Percentiles rank a stretch among this genome's conserved stretches.
phyloP scores from a whole-genome alignment of 1,139 yeast genomes.

The Nakaseomyces glabratus region DNA sequence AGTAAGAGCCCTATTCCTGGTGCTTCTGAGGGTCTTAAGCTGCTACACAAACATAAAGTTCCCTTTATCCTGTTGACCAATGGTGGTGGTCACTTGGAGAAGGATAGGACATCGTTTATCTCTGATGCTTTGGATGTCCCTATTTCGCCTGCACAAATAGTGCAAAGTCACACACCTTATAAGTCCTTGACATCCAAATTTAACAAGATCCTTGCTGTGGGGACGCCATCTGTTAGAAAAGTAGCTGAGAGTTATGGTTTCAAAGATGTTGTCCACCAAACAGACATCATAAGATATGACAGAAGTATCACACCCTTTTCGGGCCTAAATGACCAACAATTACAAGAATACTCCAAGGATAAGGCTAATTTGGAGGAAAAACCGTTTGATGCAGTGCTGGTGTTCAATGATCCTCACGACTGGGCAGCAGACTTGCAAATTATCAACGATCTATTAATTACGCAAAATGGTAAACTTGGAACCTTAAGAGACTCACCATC shows the following conservation, averaged over 20 bases:
- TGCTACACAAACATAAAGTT: slow-evolving; percentile 46
- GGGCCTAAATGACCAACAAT: slow-evolving; percentile 61
- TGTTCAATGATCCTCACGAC: slow-evolving; percentile 88
- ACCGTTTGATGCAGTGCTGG: slow-evolving; percentile 69
- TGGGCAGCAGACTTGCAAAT: slow-evolving; percentile 81
- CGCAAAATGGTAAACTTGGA: slow-evolving; percentile 57
- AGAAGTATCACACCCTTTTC: slow-evolving; percentile 44
- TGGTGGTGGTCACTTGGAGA: slow-evolving; percentile 83
- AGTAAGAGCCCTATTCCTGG: slow-evolving; percentile 62
- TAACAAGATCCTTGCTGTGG: slow-evolving; percentile 66
- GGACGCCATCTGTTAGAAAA: slow-evolving; percentile 67
- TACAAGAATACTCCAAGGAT: slow-evolving; percentile 38
- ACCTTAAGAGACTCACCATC: slow-evolving; percentile 39
- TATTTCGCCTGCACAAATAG: slow-evolving; percentile 55
- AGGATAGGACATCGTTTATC: slow-evolving; percentile 48
- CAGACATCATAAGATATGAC: slow-evolving; percentile 54
- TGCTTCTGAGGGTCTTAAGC: slow-evolving; percentile 56
- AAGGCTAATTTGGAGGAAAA: slow-evolving; percentile 31
- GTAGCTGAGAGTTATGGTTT: slow-evolving; percentile 81
- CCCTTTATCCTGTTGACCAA: slow-evolving; percentile 85
- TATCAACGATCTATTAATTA: slow-evolving; percentile 60
- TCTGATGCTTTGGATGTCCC: slow-evolving; percentile 42
- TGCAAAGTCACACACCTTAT: slow-evolving; percentile 91
- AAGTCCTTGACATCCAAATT: slow-evolving; percentile 47
- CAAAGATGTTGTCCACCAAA: slow-evolving; percentile 63